These are phyloP conservation scores for Rhizophora mangle DNA, from an alignment of 345 rosid genomes.

Conservation along the genomic window DNA sequence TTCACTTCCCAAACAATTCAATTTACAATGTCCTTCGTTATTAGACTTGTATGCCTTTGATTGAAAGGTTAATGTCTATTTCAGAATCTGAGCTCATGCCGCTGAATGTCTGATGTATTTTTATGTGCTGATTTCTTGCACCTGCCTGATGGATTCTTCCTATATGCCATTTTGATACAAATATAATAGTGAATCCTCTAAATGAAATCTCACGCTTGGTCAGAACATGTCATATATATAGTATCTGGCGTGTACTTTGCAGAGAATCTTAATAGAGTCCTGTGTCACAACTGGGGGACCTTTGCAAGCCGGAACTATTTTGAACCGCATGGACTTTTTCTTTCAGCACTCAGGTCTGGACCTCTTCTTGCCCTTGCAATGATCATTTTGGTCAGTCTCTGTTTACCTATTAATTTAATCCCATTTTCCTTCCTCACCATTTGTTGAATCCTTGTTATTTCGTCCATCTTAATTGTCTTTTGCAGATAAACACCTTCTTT, in stretches of 20 bases:
- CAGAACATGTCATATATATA: slow-evolving; percentile 28
- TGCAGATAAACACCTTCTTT: slow-evolving; percentile 81
- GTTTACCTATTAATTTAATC: slow-evolving; percentile 1
- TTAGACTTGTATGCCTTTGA: too few species aligned
- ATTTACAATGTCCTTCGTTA: too few species aligned
- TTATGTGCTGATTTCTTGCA: background rate
- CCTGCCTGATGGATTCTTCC: too few species aligned
- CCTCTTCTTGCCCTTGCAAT: slow-evolving; percentile 81
- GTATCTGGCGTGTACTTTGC: slow-evolving; percentile 91
- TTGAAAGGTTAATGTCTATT: too few species aligned
- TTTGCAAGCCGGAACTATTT: slow-evolving; percentile 90
- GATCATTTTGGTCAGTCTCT: slow-evolving; percentile 64
- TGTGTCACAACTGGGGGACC: slow-evolving; percentile 68
- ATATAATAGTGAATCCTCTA: background rate
- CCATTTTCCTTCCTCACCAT: background rate
- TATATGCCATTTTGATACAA: too few species aligned
- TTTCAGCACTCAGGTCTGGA: slow-evolving; percentile 90
- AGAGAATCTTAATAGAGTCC: slow-evolving; percentile 63
- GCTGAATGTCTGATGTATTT: background rate
- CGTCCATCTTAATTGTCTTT: slow-evolving; percentile 1
- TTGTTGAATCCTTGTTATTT: background rate
- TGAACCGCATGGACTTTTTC: slow-evolving; percentile 75
- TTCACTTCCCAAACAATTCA: too few species aligned
- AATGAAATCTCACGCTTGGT: background rate
- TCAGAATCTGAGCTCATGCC: too few species aligned